Base-by-base conservation (phyloP, 2,329 filamentous ascomycete genomes). In the Ophiocordyceps robertsii region DNA sequence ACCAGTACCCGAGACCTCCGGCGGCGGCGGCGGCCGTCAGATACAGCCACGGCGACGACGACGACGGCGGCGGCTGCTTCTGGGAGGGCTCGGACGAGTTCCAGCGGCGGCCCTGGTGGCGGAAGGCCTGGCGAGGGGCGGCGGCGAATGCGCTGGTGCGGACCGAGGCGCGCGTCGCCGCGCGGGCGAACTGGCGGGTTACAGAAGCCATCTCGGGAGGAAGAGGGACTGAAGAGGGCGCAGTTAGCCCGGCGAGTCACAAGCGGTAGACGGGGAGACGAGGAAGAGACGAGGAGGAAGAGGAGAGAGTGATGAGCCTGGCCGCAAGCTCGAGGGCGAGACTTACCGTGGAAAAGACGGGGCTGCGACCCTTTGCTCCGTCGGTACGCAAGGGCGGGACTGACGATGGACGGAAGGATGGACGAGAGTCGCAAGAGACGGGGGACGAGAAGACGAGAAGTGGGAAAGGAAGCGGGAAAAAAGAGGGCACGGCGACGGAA, bases 61-160 rank as follows among this genome's bases (percentile, higher is more conserved):
- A 67, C 6, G 24, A 27, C 24, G 24, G 9, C 24, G 24, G 24
- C 24, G 6, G 24, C 24, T 27, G 24, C 49, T 67, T 64, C 62
- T 68, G 69, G 53, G 69, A 64, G 42, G 77, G 66, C 64, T 79
- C 80, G 43, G 83, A 82, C 37, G 88, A 82, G 68, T 93, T 94
- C 64, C 80, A 80, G 51, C 87, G 84, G 52, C 81, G 83, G 56
- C 77, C 77, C 56, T 82, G 73, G 58, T 80, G 77, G 62, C 82
- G 83, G 71, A 88, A 80, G 52, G 77, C 73, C 55, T 82, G 75
- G 52, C 82, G 76, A 43, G 74, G 71, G 38, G 72, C 69, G 43
- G 72, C 68, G 51, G 69, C 66, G 60, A 84, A 73, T 50, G 75
- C 68, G 55, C 68, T 73, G 55, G 74, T 77, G 33, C 16, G 16